Percentiles rank a stretch among this genome's conserved stretches.
Evolutionary conservation across 169 alveolate species (phyloP).

Genomic region (Cryptosporidium viatorum): DNA sequence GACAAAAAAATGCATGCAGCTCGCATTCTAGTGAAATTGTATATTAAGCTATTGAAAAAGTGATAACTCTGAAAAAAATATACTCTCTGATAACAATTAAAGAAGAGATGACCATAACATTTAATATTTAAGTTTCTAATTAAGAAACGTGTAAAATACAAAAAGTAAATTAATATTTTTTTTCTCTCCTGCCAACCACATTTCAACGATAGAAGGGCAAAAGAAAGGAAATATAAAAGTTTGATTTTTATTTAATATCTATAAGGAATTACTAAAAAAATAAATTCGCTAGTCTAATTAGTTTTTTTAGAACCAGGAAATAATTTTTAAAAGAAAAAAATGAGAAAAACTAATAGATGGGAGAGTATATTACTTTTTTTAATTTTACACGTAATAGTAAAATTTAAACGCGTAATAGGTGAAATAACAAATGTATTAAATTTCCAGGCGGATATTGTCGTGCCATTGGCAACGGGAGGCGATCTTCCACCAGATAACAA

Average conservation of each 20-base stretch:
- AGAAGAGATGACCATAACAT: neutral
- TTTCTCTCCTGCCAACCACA: neutral
- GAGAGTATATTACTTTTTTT: neutral
- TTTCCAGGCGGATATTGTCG: constrained; percentile 54
- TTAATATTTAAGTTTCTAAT: constrained; percentile 1
- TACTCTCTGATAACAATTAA: neutral
- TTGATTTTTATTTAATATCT: neutral
- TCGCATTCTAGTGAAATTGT: neutral
- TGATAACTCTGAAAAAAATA: neutral
- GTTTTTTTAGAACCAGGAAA: constrained; percentile 5
- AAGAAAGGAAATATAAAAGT: neutral
- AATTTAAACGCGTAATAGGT: neutral
- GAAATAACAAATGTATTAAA: constrained; percentile 43
- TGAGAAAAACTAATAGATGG: neutral
- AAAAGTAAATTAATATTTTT: neutral
- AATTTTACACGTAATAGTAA: constrained; percentile 3
- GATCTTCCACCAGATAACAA: constrained; percentile 61
- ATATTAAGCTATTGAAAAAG: neutral
- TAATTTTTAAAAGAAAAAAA: neutral
- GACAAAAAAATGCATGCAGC: neutral
- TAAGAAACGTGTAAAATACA: neutral
- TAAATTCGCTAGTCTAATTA: neutral
- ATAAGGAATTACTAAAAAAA: neutral
- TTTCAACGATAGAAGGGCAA: neutral
- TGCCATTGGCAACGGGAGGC: constrained; percentile 67